Evolutionary conservation across 768 basidiomycete species (phyloP).

Genomic region (Tricholoma furcatifolium): DNA sequence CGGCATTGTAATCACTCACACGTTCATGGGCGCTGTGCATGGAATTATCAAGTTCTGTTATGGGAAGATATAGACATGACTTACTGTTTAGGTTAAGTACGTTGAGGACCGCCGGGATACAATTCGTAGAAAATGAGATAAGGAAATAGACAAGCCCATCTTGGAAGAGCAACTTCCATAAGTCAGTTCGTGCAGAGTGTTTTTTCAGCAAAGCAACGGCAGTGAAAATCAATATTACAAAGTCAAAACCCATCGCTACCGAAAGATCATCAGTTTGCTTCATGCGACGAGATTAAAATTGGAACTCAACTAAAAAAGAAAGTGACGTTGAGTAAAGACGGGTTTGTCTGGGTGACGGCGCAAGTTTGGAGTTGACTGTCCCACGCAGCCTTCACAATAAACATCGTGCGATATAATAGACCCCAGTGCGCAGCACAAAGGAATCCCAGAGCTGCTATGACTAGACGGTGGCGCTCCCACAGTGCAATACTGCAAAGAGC

Average conservation of each 20-base stretch:
- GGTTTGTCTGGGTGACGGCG: conserved; percentile 50
- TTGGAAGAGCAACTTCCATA: conserved; percentile 72
- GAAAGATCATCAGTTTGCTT: neutral
- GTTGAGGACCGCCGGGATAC: conserved; percentile 65
- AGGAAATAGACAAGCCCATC: conserved; percentile 73
- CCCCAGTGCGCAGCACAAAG: conserved; percentile 66
- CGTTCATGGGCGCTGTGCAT: conserved; percentile 56
- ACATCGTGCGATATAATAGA: conserved; percentile 68
- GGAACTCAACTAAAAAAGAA: conserved; percentile 66
- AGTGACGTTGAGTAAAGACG: conserved; percentile 57
- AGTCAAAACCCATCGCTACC: conserved; percentile 69
- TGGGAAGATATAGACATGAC: conserved; percentile 17
- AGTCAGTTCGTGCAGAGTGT: conserved; percentile 52
- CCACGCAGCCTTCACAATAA: conserved; percentile 61
- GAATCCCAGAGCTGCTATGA: conserved; percentile 48
- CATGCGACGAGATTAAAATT: neutral
- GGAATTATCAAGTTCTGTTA: conserved; percentile 3
- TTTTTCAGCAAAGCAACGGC: conserved; percentile 49
- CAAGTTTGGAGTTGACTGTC: conserved; percentile 40
- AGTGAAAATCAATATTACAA: conserved; percentile 57
- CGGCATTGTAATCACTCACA: conserved; percentile 11
- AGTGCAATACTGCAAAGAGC: conserved; percentile 52
- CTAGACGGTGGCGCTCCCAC: conserved; percentile 59
- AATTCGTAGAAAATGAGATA: conserved; percentile 63
- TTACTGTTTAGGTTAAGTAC: conserved; percentile 59